Conservation (phyloP, 78 protist genomes). For the Chrysochromulina parva region DNA sequence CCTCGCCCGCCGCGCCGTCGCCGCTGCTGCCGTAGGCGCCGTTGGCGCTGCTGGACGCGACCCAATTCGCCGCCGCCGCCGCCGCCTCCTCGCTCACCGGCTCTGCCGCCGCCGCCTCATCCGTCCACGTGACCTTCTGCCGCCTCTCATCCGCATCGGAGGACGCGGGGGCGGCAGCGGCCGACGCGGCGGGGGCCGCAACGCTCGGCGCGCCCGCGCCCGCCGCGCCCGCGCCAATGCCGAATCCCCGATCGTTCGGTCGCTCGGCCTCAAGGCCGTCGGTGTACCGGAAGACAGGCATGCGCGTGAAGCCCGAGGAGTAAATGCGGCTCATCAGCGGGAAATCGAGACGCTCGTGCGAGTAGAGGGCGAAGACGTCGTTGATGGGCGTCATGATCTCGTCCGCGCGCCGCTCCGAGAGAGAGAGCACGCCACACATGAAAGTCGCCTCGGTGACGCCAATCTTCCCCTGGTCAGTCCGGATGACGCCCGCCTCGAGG, state of each 20-base stretch:
- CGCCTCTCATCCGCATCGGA: too few species aligned
- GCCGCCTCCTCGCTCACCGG: background rate
- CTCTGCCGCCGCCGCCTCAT: too few species aligned
- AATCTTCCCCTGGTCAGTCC: background rate
- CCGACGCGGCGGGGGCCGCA: too few species aligned
- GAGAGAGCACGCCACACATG: background rate
- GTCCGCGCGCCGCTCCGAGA: background rate
- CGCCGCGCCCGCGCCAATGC: too few species aligned
- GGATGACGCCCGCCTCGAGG: too few species aligned
- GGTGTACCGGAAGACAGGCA: conserved; percentile 76
- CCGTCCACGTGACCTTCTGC: too few species aligned
- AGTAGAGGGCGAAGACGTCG: background rate
- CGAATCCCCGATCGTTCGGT: too few species aligned
- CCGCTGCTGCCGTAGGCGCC: too few species aligned
- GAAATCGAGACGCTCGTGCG: conserved; percentile 54
- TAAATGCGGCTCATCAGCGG: conserved; percentile 51
- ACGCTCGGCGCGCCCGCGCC: too few species aligned
- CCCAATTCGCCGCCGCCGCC: background rate
- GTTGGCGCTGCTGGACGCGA: too few species aligned
- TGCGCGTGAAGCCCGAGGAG: conserved; percentile 76
- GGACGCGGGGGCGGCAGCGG: too few species aligned
- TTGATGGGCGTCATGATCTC: background rate
- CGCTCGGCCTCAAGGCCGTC: background rate
- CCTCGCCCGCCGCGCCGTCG: too few species aligned
- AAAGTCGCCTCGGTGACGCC: background rate